Base-by-base conservation (phyloP, 1,284 basidiomycete species). In the Marasmius tenuissimus region DNA sequence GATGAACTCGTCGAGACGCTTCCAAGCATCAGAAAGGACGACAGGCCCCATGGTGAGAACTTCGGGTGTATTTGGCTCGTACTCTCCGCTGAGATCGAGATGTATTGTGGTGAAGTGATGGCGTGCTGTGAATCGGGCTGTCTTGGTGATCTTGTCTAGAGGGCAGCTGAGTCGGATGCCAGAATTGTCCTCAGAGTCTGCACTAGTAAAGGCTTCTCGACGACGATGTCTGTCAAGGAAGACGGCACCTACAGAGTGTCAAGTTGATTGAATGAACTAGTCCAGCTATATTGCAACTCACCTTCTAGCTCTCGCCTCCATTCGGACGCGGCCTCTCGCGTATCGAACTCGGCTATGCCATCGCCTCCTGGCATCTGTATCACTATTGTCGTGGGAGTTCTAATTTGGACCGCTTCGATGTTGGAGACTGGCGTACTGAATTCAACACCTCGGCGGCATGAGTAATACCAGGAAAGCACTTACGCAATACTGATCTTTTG, bases 221-320 rank as follows among this genome's bases (percentile, higher is more conserved):
- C 80, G 75, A 54, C 75, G 75, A 66, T 81, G 80, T 4, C 79
- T 75, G 62, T 78, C 78, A 34, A 83, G 67, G 67, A 80, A 84
- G 6, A 85, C 48, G 7, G 81, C 79, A 48, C 76, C 83, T 83
- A 42, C 47, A 50, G 47, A n/a, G 16, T 16, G 34, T 42, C 10
- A 47, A 42, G 27, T 27, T 27, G 50, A 33, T 34, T 51, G 18
- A 48, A 55, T 50, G 16, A 55, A 1, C 1, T 14, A 59, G 8
- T 33, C 12, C 34, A 56, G 37, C 14, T 4, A 48, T 27, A 57
- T 5, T 27, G 10, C 4, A 11, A 61, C 72, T 12, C 57, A 79
- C 82, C 81, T 63, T 78, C 76, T 5, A 89, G 63, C 64, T 87
- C 82, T 47, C 81, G 75, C 45, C 84, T 76, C 88, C 88, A 91